These are phyloP conservation scores for Thelephora aurantiotincta DNA, from an alignment of 768 basidiomycete genomes.

Conservation along the genomic window DNA sequence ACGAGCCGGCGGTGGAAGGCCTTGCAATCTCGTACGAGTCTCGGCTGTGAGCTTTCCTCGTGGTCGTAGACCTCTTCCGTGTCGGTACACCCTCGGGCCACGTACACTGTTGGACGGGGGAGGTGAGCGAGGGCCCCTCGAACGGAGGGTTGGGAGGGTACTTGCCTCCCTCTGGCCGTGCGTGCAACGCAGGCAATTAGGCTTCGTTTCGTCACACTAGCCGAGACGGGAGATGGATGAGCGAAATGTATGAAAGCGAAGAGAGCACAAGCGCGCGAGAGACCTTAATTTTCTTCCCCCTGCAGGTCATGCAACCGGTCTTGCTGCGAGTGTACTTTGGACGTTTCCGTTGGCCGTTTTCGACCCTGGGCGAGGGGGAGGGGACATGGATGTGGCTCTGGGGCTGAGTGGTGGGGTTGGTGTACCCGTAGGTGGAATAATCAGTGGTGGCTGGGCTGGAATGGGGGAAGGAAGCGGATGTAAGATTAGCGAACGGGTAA, in stretches of 20 bases:
- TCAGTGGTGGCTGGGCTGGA: neutral
- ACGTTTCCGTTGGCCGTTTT: slow-evolving; percentile 53
- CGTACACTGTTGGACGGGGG: slow-evolving; percentile 33
- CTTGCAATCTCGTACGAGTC: slow-evolving; percentile 34
- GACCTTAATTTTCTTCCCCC: slow-evolving; percentile 91
- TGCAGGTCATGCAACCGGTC: slow-evolving; percentile 88
- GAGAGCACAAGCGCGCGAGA: slow-evolving; percentile 9
- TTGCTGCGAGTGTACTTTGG: slow-evolving; percentile 93
- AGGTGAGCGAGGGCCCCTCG: neutral
- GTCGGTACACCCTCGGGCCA: slow-evolving; percentile 74
- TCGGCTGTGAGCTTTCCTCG: slow-evolving; percentile 23
- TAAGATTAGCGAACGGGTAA: neutral
- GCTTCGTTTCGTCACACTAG: slow-evolving; percentile 86
- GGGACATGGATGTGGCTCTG: slow-evolving; percentile 31
- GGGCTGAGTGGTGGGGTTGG: slow-evolving; percentile 18
- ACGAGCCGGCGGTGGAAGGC: slow-evolving; percentile 68
- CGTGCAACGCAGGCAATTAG: slow-evolving; percentile 73
- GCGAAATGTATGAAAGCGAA: neutral
- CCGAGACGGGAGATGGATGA: slow-evolving; percentile 4
- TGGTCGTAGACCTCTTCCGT: slow-evolving; percentile 46
- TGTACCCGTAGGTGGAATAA: neutral
- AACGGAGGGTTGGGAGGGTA: slow-evolving; percentile 3
- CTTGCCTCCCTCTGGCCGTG: slow-evolving; percentile 75
- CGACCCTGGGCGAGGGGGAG: slow-evolving; percentile 32
- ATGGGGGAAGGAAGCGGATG: neutral